A percentile compares a stretch with the other conserved stretches of the same genome.
These are phyloP conservation scores for Talaromyces albobiverticillius DNA, from an alignment of 2,329 filamentous ascomycete genomes.

Conservation along the genomic window DNA sequence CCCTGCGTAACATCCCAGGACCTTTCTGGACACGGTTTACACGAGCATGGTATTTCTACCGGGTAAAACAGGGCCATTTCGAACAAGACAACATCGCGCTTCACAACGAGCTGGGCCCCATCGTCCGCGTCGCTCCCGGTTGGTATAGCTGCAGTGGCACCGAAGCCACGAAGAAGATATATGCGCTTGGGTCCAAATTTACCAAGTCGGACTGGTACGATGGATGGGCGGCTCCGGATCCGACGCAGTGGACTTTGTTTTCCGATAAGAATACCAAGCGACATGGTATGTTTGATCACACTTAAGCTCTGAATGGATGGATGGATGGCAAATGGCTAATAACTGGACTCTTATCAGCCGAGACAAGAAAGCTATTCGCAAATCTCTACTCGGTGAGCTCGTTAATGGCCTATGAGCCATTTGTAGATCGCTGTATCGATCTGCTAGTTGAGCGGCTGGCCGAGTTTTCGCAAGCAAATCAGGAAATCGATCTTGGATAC, in stretches of 20 bases:
- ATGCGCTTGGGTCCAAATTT: conserved; percentile 17
- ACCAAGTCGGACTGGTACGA: conserved; percentile 19
- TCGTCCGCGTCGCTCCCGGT: conserved; percentile 17
- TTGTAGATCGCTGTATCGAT: conserved; percentile 48
- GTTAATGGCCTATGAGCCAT: conserved; percentile 49
- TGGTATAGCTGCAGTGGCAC: conserved; percentile 15
- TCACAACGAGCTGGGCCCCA: conserved; percentile 32
- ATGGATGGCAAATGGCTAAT: background rate
- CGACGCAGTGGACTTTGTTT: conserved; percentile 31
- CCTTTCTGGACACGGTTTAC: conserved; percentile 46
- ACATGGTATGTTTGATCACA: conserved; percentile 29
- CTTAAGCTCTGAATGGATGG: background rate
- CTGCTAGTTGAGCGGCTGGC: conserved; percentile 38
- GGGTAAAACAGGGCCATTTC: conserved; percentile 36
- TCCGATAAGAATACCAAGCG: conserved; percentile 32
- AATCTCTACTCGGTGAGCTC: conserved; percentile 49
- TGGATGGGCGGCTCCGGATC: conserved; percentile 18
- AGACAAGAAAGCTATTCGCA: conserved; percentile 39
- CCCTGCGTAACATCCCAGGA: conserved; percentile 43
- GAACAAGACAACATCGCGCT: conserved; percentile 39
- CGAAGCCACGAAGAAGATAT: conserved; percentile 17
- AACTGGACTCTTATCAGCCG: conserved; percentile 22
- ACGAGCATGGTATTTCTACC: conserved; percentile 43
- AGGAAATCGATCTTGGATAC: conserved; percentile 38
- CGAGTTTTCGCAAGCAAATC: conserved; percentile 31